phyloP scores from a whole-genome alignment of 2,329 filamentous ascomycete genomes.

The Cladosporium sp. region DNA sequence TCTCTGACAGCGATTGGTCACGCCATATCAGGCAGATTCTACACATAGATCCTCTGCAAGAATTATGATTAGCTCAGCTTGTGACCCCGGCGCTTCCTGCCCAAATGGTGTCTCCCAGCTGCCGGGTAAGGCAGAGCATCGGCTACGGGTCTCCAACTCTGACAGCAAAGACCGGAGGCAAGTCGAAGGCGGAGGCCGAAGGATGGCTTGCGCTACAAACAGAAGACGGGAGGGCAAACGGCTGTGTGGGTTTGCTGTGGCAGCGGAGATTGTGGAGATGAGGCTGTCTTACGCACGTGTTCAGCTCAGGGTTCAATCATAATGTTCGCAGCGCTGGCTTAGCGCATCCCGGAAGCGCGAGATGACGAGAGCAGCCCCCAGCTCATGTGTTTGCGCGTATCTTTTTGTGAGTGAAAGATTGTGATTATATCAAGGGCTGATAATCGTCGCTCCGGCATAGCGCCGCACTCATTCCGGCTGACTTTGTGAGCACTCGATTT shows the following conservation, averaged over 20 bases:
- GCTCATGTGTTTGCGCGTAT: no score
- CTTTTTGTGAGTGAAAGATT: no score
- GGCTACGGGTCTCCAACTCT: neutral
- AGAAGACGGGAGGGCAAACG: neutral
- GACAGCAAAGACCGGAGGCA: neutral
- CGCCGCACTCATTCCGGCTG: neutral
- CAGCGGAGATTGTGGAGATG: conserved; percentile 4
- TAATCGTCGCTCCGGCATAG: neutral
- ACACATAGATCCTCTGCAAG: no score
- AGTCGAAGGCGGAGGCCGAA: neutral
- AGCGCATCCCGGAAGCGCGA: neutral
- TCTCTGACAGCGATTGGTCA: no score
- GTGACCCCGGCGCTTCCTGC: no score
- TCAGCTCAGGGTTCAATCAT: neutral
- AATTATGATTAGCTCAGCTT: no score
- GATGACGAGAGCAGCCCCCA: neutral
- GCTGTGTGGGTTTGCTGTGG: neutral
- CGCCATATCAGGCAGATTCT: no score
- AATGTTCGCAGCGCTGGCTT: neutral
- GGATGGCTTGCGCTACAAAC: neutral
- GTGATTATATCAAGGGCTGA: neutral
- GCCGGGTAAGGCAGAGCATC: no score
- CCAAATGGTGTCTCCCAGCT: no score
- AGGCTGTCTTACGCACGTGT: neutral
- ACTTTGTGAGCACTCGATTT: no score